A percentile compares a stretch with the other conserved stretches of the same genome.
phyloP scores from a whole-genome alignment of 2,329 filamentous ascomycete genomes.

The Hypoxylon sp. region DNA sequence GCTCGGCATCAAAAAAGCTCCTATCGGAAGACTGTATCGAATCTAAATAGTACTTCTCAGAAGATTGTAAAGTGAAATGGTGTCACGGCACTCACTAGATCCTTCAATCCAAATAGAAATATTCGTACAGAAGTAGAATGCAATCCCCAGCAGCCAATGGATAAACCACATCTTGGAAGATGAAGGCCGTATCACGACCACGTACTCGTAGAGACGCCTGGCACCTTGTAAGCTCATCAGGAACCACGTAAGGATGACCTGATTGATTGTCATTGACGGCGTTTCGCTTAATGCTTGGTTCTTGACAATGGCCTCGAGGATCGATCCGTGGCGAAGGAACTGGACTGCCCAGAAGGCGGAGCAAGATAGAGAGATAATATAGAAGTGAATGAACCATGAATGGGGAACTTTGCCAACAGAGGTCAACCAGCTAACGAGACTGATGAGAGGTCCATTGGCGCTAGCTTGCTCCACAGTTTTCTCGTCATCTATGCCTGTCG shows the following conservation, averaged over 20 bases:
- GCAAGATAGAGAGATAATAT: constrained; percentile 76
- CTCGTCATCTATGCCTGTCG: constrained; percentile 15
- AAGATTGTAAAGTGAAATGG: constrained; percentile 4
- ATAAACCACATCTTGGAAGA: constrained; percentile 85
- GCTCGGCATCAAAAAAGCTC: constrained; percentile 47
- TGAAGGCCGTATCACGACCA: constrained; percentile 74
- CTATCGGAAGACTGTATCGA: constrained; percentile 50
- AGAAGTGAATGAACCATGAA: constrained; percentile 91
- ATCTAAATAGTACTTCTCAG: constrained; percentile 46
- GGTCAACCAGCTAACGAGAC: constrained; percentile 54
- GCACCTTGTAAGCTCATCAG: constrained; percentile 82
- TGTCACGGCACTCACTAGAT: constrained; percentile 66
- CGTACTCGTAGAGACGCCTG: constrained; percentile 82
- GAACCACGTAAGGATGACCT: constrained; percentile 75
- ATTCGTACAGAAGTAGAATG: constrained; percentile 81
- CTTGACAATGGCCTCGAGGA: constrained; percentile 64
- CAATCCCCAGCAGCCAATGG: constrained; percentile 83
- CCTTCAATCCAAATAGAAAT: constrained; percentile 89
- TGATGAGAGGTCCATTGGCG: constrained; percentile 46
- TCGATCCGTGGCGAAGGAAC: constrained; percentile 65
- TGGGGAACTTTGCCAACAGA: constrained; percentile 78
- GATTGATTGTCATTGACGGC: constrained; percentile 68
- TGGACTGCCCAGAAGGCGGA: constrained; percentile 82
- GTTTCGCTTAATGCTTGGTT: constrained; percentile 52
- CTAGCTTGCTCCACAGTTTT: constrained; percentile 8